phyloP scores from a whole-genome alignment of 1,139 yeast species.

The Magnusiomyces clavatus region DNA sequence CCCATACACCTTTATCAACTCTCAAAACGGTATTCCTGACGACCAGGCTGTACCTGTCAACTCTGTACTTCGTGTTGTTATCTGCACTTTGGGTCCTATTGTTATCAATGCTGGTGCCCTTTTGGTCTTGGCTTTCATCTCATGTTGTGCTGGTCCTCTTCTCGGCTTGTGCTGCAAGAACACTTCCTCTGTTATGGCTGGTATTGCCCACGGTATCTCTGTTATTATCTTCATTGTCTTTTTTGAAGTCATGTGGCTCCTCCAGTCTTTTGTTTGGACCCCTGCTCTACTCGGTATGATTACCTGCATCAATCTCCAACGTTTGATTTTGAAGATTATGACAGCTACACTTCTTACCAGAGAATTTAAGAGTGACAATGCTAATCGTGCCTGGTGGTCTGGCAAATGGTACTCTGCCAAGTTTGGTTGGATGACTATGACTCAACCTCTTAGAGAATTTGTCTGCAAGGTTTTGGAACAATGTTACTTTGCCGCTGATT shows the following conservation, averaged over 20 bases:
- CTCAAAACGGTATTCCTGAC: slow-evolving; percentile 85
- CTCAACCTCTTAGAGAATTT: slow-evolving; percentile 96
- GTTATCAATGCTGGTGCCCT: slow-evolving; percentile 72
- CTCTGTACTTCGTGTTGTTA: slow-evolving; percentile 74
- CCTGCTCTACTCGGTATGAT: slow-evolving; percentile 83
- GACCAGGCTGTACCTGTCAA: slow-evolving; percentile 47
- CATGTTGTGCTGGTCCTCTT: slow-evolving; percentile 97
- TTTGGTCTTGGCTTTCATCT: slow-evolving; percentile 59
- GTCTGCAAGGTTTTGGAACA: slow-evolving; percentile 89
- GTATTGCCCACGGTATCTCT: slow-evolving; percentile 86
- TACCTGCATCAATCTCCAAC: slow-evolving; percentile 80
- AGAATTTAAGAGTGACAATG: slow-evolving; percentile 94
- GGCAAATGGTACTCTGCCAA: slow-evolving; percentile 98
- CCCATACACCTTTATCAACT: slow-evolving; percentile 89
- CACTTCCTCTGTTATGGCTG: slow-evolving; percentile 97
- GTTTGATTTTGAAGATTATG: slow-evolving; percentile 79
- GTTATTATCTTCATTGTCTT: slow-evolving; percentile 77
- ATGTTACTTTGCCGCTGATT: slow-evolving; percentile 96
- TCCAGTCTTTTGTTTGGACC: slow-evolving; percentile 85
- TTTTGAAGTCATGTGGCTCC: slow-evolving; percentile 95
- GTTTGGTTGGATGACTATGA: slow-evolving; percentile 90
- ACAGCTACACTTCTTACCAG: slow-evolving; percentile 78
- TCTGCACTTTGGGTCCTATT: slow-evolving; percentile 89
- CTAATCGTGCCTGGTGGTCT: slow-evolving; percentile 99
- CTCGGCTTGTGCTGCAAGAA: slow-evolving; percentile 94